phyloP scores from a whole-genome alignment of 192 early-diverging fungal genomes.

The Mortierella alpina region DNA sequence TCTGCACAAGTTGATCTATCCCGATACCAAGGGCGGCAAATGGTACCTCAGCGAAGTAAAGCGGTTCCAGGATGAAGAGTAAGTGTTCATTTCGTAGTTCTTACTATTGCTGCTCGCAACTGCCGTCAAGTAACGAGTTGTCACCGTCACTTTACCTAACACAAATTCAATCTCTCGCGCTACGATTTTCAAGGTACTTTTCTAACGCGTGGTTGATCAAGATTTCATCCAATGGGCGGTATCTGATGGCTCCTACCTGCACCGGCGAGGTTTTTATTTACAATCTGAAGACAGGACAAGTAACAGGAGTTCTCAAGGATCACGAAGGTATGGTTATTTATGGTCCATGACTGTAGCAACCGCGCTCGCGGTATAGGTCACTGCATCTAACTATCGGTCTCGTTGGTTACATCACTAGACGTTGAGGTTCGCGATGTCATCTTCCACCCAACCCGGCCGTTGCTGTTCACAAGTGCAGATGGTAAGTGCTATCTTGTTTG shows the following conservation, averaged over 20 bases:
- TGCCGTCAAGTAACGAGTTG: neutral
- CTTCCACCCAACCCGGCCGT: conserved; percentile 83
- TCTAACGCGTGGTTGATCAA: conserved; percentile 98
- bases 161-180: neutral
- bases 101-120: neutral
- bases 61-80: conserved; percentile 84
- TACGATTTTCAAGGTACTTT: conserved; percentile 65
- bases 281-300: conserved; percentile 78
- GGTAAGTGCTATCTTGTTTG: conserved; percentile 58
- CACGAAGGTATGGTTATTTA: conserved; percentile 71
- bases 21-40: conserved; percentile 68
- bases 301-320: conserved; percentile 83
- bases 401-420: conserved; percentile 50
- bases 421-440: conserved; percentile 94
- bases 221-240: conserved; percentile 86
- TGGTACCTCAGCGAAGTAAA: conserved; percentile 85
- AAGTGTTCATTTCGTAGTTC: conserved; percentile 28
- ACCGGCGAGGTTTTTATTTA: conserved; percentile 91
- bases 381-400: neutral
- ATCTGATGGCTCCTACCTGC: conserved; percentile 90
- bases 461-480: conserved; percentile 89
- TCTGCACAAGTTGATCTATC: conserved; percentile 89
- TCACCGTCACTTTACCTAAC: neutral
- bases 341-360: neutral
- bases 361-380: too few relatives aligned